These are phyloP conservation scores for Lithospermum erythrorhizon DNA, from an alignment of 257 asterid species.

Conservation along the genomic window DNA sequence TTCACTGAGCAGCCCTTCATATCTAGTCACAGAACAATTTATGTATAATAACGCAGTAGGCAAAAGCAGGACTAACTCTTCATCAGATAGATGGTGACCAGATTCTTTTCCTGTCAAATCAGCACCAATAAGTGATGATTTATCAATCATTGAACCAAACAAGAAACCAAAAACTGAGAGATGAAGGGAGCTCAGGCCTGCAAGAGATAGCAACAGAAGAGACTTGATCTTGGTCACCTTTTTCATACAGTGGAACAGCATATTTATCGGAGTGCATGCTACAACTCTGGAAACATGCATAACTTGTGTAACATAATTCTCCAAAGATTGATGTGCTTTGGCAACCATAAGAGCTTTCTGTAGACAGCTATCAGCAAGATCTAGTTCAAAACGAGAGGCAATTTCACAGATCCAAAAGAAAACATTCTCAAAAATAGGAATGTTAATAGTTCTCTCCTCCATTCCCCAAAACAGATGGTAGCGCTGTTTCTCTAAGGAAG, in stretches of 20 bases:
- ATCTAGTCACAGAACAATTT: slow-evolving; percentile 31
- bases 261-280: slow-evolving; percentile 35
- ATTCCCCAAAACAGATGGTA: slow-evolving; percentile 20
- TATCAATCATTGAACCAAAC: slow-evolving; percentile 34
- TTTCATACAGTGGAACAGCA: slow-evolving; percentile 51
- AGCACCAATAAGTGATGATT: slow-evolving; percentile 19
- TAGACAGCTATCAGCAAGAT: slow-evolving; percentile 56
- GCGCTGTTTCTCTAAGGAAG: slow-evolving; percentile 16
- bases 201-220: slow-evolving; percentile 45
- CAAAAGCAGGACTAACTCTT: slow-evolving; percentile 57
- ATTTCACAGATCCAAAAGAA: slow-evolving; percentile 39
- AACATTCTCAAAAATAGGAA: slow-evolving; percentile 37
- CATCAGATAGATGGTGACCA: slow-evolving; percentile 28
- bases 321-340: slow-evolving; percentile 28
- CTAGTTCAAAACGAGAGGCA: slow-evolving; percentile 35
- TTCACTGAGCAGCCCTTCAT: slow-evolving; percentile 29
- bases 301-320: slow-evolving; percentile 27
- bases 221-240: slow-evolving; percentile 41
- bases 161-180: slow-evolving; percentile 53
- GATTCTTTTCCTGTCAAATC: slow-evolving; percentile 20
- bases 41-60: slow-evolving; percentile 52
- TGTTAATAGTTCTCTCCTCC: slow-evolving; percentile 27
- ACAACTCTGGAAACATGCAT: slow-evolving; percentile 53
- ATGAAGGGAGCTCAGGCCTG: slow-evolving; percentile 52
- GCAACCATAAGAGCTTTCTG: slow-evolving; percentile 59